These are phyloP conservation scores for Nicotiana knightiana DNA, from an alignment of 257 asterid genomes.

Conservation along the genomic window DNA sequence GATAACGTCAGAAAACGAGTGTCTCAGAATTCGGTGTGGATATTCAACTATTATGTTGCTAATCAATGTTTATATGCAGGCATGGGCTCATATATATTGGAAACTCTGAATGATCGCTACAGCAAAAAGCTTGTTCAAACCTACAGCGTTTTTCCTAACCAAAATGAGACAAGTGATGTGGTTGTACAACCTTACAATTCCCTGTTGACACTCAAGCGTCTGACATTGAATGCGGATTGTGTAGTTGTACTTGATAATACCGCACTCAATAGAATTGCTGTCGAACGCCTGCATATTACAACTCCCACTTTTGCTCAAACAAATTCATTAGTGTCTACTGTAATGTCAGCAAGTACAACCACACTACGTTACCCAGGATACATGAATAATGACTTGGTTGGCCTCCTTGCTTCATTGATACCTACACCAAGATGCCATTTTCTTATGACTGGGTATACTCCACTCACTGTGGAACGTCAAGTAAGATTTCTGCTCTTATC, in stretches of 20 bases:
- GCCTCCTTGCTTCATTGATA: conserved; percentile 97
- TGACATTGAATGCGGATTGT: conserved; percentile 95
- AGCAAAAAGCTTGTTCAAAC: conserved; percentile 98
- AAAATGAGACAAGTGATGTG: conserved; percentile 97
- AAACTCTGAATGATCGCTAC: conserved; percentile 91
- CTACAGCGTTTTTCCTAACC: conserved; percentile 98
- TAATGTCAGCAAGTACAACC: conserved; percentile 99
- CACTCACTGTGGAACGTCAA: conserved; percentile 99
- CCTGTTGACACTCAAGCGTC: conserved; percentile 86
- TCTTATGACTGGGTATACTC: conserved; percentile 97
- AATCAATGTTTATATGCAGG: conserved; percentile 43
- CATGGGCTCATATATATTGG: conserved; percentile 97
- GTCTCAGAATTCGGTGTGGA: not conserved
- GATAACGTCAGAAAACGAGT: not conserved
- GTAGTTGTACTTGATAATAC: conserved; percentile 99
- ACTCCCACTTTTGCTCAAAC: conserved; percentile 96
- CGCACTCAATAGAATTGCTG: conserved; percentile 93
- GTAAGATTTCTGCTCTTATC: conserved; percentile 35
- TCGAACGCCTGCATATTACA: conserved; percentile 84
- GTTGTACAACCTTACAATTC: conserved; percentile 99
- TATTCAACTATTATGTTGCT: conserved; percentile 4
- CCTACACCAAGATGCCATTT: conserved; percentile 99
- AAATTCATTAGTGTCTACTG: conserved; percentile 95
- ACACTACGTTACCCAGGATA: conserved; percentile 97
- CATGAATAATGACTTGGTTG: conserved; percentile 99